Conservation (phyloP, 352 stramenopile species). For the Blastocystis sp. region DNA sequence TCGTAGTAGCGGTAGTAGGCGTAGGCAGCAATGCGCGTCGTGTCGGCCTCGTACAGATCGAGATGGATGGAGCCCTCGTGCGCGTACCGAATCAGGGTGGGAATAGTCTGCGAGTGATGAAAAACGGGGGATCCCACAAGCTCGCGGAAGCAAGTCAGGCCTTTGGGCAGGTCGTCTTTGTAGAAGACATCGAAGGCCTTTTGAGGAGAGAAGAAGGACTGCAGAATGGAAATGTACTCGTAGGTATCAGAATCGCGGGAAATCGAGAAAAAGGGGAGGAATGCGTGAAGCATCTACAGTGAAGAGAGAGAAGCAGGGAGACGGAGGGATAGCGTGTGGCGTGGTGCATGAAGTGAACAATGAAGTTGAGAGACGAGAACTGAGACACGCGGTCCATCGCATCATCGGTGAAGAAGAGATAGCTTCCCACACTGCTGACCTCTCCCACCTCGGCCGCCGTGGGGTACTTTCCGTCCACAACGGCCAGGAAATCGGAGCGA, state of each 20-base stretch:
- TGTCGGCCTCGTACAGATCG: conserved; percentile 47
- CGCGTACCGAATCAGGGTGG: conserved; percentile 34
- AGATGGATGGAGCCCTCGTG: conserved; percentile 51
- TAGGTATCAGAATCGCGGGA: not conserved
- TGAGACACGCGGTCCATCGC: conserved; percentile 25
- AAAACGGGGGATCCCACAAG: not conserved
- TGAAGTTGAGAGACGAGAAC: conserved; percentile 39
- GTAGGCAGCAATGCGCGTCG: conserved; percentile 14
- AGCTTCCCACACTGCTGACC: not conserved
- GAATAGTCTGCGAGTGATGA: conserved; percentile 9
- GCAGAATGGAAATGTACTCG: conserved; percentile 44
- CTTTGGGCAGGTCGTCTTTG: not conserved
- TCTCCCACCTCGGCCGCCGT: not conserved
- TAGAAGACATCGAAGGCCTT: conserved; percentile 19
- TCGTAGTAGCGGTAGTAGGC: conserved; percentile 25
- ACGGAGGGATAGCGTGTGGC: conserved; percentile 4
- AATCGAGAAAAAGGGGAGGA: conserved; percentile 13
- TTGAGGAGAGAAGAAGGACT: conserved; percentile 18
- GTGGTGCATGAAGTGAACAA: conserved; percentile 44
- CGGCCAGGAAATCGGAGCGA: conserved; percentile 32
- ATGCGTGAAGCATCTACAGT: not conserved
- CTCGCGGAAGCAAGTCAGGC: conserved; percentile 46
- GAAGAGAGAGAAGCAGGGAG: not conserved
- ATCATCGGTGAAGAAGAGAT: conserved; percentile 30
- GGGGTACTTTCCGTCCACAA: conserved; percentile 31